These are phyloP conservation scores for Pseudogymnoascus sp. DNA, from an alignment of 2,329 filamentous ascomycete genomes.

Conservation along the genomic window DNA sequence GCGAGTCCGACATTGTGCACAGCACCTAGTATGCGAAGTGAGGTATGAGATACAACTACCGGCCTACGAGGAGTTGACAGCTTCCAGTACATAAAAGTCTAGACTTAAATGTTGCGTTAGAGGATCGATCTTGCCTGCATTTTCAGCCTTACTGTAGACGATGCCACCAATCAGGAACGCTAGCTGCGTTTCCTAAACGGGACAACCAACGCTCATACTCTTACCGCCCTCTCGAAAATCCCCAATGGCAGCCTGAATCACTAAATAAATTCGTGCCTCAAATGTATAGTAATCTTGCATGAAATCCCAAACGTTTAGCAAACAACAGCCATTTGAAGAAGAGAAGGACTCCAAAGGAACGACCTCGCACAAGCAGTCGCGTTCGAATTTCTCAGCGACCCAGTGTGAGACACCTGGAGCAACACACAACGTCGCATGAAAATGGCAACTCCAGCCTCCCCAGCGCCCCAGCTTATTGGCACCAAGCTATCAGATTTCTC, in stretches of 20 bases:
- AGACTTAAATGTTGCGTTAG: too few species aligned
- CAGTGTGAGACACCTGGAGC: too few species aligned
- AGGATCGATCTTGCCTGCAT: too few species aligned
- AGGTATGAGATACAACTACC: background rate
- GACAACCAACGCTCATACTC: background rate
- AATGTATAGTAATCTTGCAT: background rate
- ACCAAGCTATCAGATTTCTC: background rate
- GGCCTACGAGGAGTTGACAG: background rate
- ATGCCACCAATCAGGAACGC: background rate
- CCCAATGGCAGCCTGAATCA: background rate
- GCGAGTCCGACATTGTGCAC: background rate
- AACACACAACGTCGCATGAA: background rate
- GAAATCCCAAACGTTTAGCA: background rate
- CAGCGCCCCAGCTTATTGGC: background rate
- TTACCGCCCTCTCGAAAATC: background rate
- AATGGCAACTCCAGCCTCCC: background rate
- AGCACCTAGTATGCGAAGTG: background rate
- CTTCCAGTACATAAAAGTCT: too few species aligned
- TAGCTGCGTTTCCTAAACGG: background rate
- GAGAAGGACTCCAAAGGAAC: background rate
- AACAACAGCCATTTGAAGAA: background rate
- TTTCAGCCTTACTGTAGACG: background rate
- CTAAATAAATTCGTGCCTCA: background rate
- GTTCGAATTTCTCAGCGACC: background rate
- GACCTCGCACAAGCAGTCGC: background rate